These are phyloP conservation scores for Phalaenopsis aphrodite DNA, from an alignment of 106 monocot genomes.

Conservation along the genomic window DNA sequence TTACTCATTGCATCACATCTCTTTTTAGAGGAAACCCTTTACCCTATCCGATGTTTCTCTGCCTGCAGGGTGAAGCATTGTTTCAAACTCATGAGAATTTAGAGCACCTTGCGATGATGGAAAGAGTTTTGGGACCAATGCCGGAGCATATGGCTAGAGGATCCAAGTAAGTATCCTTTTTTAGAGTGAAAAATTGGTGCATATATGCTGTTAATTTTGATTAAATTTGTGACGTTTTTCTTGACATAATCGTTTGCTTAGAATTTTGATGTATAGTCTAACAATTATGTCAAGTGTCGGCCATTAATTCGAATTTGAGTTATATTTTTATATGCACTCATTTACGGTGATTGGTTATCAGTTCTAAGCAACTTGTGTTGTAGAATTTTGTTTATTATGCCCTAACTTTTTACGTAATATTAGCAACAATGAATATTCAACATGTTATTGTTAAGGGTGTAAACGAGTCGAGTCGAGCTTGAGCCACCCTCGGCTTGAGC, in stretches of 20 bases:
- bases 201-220: background rate
- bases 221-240: background rate
- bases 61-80: conserved; percentile 70
- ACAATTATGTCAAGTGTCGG: background rate
- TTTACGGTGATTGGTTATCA: background rate
- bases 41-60: background rate
- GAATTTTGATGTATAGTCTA: background rate
- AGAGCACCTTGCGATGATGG: conserved; percentile 98
- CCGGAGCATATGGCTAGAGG: conserved; percentile 70
- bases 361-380: background rate
- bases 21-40: background rate
- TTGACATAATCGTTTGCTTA: background rate
- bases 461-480: too few species aligned
- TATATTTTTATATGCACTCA: background rate
- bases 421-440: background rate
- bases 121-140: conserved; percentile 82
- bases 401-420: background rate
- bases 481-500: too few species aligned
- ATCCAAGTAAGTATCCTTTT: conserved; percentile 36
- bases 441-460: too few species aligned
- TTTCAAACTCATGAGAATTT: conserved; percentile 98
- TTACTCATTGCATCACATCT: background rate
- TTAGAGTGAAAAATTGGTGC: background rate
- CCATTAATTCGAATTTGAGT: background rate
- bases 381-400: background rate